These are phyloP conservation scores for Silybum marianum DNA, from an alignment of 129 eudicot species.

Conservation along the genomic window DNA sequence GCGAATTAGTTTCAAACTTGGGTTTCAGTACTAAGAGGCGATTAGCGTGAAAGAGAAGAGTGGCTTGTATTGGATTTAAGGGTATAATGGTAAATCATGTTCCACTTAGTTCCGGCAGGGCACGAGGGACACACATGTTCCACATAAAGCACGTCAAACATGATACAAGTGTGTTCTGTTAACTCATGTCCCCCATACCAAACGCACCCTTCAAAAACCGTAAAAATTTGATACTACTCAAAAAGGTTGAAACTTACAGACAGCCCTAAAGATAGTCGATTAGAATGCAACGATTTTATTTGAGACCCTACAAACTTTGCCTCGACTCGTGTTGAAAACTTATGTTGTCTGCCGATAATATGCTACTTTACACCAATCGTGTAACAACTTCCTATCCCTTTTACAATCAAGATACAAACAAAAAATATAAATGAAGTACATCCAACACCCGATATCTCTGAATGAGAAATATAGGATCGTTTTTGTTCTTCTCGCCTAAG, in stretches of 20 bases:
- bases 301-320: neutral
- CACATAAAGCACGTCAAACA: no score
- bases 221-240: neutral
- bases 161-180: no score
- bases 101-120: no score
- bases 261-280: no score
- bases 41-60: no score
- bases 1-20: no score
- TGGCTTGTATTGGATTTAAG: no score
- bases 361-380: neutral
- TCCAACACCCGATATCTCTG: neutral
- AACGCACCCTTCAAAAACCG: neutral
- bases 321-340: neutral
- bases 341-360: neutral
- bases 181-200: no score
- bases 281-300: neutral
- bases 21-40: no score
- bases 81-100: no score
- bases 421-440: neutral
- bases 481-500: slow-evolving; percentile 1
- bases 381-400: neutral
- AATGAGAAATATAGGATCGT: neutral
- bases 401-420: neutral
- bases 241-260: neutral
- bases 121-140: no score